These are phyloP conservation scores for Globisporangium cylindrosporum DNA, from an alignment of 352 stramenopile species.

Conservation along the genomic window DNA sequence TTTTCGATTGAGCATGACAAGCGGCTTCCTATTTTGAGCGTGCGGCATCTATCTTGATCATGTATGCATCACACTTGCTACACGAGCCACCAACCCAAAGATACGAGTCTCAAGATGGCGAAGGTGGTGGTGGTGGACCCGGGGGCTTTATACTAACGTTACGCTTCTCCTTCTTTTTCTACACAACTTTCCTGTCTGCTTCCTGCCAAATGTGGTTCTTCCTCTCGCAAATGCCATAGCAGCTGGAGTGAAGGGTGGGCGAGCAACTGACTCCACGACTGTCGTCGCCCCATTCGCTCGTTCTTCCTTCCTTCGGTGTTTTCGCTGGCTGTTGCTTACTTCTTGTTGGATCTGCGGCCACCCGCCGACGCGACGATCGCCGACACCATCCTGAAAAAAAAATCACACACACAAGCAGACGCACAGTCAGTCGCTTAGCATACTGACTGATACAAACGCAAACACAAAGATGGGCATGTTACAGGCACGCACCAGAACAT, in stretches of 20 bases:
- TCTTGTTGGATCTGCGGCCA: slow-evolving; percentile 24
- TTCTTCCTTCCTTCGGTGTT: not conserved
- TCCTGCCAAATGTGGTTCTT: not conserved
- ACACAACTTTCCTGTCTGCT: not conserved
- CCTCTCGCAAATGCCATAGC: not conserved
- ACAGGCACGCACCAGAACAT: slow-evolving; percentile 77
- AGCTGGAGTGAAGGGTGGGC: not conserved
- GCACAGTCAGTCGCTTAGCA: not conserved
- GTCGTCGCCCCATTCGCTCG: not conserved
- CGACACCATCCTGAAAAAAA: slow-evolving; percentile 69
- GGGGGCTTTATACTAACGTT: slow-evolving; percentile 1
- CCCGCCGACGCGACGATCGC: slow-evolving; percentile 75
- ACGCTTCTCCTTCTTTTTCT: not conserved
- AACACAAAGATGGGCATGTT: not conserved
- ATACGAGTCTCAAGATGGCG: not conserved
- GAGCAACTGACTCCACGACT: not conserved
- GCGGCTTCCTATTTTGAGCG: not conserved
- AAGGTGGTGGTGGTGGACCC: not conserved
- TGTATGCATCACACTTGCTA: not conserved
- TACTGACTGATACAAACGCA: not conserved
- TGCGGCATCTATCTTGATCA: not conserved
- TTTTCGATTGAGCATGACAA: not conserved
- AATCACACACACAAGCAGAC: not conserved
- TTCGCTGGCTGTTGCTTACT: slow-evolving; percentile 5
- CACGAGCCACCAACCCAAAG: not conserved